Base-by-base conservation (phyloP, 331 rosid genomes). In the Quercus tomentella region DNA sequence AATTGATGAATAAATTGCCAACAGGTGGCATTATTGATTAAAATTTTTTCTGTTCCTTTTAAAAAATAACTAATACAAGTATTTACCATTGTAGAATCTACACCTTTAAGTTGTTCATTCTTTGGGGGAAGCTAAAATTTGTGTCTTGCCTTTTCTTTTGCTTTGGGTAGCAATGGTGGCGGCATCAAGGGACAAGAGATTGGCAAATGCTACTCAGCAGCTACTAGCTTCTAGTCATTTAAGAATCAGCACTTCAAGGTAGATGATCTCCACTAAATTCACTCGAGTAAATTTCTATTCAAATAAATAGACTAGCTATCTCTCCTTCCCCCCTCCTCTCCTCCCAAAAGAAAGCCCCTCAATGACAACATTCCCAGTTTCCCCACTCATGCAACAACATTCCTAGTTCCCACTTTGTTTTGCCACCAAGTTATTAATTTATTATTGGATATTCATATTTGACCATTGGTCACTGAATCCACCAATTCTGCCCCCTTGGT, bases 191-290 rank as follows among this genome's bases (percentile, higher is more conserved):
- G 97, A 95, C 92, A 87, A 89, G 78, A 93, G 91, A 76, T 82
- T 95, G 91, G 97, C 97, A 72, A 86, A 89, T 77, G 88, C 82
- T 56, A 92, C 91, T 83, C 99, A 92, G 86, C 96, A 95, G 81
- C 81, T 95, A 4, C 89, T 95, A 25, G 88, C 97, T 76, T 91
- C 96, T 71, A 86, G 82, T 84, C 88, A 91, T 80, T 83, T 95
- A 70, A 91, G 99, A 90, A 90, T 92, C 85, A 92, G 97, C 91
- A 95, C 99, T 75, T 93, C 99, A 75, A 93, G 97, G 99, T 92
- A 81, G 84, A 79, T 68, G 72, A 79, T 76, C 79, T 76, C 76
- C 76, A 31, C 37, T 74, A 58, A 80, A 75, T 81, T 78, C 75
- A 58, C 67, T n/a, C 16, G 17, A 49, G 49, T 41, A 41, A 41